These are phyloP conservation scores for Plectosphaerella sp. DNA, from an alignment of 2,329 filamentous ascomycete genomes.

Conservation along the genomic window DNA sequence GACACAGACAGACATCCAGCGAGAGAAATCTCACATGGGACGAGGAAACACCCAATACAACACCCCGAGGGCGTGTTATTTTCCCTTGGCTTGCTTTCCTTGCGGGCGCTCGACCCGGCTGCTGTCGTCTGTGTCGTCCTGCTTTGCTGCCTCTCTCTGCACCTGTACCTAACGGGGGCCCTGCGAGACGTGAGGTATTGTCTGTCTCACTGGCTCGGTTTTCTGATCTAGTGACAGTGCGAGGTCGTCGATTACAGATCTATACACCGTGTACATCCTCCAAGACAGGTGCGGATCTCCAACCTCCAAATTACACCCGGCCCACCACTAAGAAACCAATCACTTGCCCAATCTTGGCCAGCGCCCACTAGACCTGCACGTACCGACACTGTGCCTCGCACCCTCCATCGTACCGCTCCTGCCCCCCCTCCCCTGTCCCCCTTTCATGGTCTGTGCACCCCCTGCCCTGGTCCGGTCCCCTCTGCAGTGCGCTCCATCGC, in stretches of 20 bases:
- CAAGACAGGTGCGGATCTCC: neutral
- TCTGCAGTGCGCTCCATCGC: neutral
- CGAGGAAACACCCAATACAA: too few species aligned
- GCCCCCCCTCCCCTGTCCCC: neutral
- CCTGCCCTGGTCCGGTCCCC: neutral
- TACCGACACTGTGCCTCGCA: neutral
- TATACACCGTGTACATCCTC: neutral
- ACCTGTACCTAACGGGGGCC: neutral
- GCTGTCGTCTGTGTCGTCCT: neutral
- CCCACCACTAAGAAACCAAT: constrained; percentile 1
- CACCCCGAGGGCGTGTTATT: too few species aligned
- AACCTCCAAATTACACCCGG: neutral
- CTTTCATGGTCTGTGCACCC: neutral
- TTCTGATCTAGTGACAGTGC: neutral
- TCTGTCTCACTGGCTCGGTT: neutral
- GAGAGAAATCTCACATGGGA: too few species aligned
- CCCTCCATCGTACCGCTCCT: neutral
- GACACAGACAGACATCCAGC: too few species aligned
- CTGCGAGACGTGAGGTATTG: neutral
- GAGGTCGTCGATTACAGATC: neutral
- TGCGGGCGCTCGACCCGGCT: neutral
- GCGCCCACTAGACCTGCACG: neutral
- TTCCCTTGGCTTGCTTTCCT: neutral
- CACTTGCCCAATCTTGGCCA: neutral
- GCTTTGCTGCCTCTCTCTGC: neutral